These are phyloP conservation scores for Xylariaceae sp. DNA, from an alignment of 2,329 filamentous ascomycete species.

Conservation along the genomic window DNA sequence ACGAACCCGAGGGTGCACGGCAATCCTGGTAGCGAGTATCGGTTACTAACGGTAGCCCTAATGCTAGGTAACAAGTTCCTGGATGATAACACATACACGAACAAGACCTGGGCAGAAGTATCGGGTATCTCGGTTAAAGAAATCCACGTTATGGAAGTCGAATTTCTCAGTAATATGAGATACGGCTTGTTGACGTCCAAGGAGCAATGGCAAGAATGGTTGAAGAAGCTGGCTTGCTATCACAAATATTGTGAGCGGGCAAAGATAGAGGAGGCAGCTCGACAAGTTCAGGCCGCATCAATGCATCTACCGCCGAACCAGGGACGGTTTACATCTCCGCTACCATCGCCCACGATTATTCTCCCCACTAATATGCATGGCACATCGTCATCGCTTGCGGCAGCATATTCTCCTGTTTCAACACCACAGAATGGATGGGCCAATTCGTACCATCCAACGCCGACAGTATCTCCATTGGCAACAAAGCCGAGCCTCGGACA, in stretches of 20 bases:
- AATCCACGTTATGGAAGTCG: slow-evolving; percentile 99
- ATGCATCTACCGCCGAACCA: slow-evolving; percentile 49
- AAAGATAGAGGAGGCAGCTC: slow-evolving; percentile 47
- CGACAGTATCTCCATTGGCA: slow-evolving; percentile 55
- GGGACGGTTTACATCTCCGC: slow-evolving; percentile 51
- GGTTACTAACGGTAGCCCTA: slow-evolving; percentile 88
- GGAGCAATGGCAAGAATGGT: slow-evolving; percentile 86
- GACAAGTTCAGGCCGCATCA: slow-evolving; percentile 37
- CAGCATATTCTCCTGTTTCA: slow-evolving; percentile 50
- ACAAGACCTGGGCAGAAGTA: slow-evolving; percentile 99
- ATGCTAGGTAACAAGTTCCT: slow-evolving; percentile 99
- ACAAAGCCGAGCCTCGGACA: slow-evolving; percentile 52
- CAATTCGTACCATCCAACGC: slow-evolving; percentile 45
- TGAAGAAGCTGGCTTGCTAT: slow-evolving; percentile 81
- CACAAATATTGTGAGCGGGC: slow-evolving; percentile 81
- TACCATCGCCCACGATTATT: slow-evolving; percentile 55
- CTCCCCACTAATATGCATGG: slow-evolving; percentile 42
- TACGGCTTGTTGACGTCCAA: slow-evolving; percentile 90
- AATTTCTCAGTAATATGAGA: slow-evolving; percentile 97
- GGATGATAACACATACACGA: slow-evolving; percentile 98
- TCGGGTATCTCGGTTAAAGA: slow-evolving; percentile 92
- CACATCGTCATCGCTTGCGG: slow-evolving; percentile 45
- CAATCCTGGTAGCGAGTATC: slow-evolving; percentile 90
- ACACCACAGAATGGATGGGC: slow-evolving; percentile 45
- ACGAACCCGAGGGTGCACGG: slow-evolving; percentile 89